A percentile compares a stretch with the other conserved stretches of the same genome.
Evolutionary conservation across 371 early-diverging fungal species (phyloP).

Genomic region (Mycotypha africana): DNA sequence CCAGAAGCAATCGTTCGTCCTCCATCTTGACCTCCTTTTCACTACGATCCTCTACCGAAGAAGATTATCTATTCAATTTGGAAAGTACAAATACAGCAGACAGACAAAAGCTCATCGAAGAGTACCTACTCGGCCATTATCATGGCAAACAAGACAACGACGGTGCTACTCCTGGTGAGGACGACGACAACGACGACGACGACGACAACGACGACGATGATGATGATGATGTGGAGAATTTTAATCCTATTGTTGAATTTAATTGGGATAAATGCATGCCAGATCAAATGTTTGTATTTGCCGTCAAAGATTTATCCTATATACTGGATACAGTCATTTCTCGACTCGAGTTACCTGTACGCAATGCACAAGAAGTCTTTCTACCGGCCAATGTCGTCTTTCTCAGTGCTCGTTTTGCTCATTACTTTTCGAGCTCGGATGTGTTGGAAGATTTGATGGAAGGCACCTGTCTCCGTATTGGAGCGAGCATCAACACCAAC

Average conservation of each 20-base stretch:
- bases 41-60: constrained; percentile 33
- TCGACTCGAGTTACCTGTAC: constrained; percentile 47
- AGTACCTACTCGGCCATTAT: constrained; percentile 1
- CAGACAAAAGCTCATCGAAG: constrained; percentile 34
- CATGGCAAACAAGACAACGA: no score
- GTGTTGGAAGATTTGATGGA: constrained; percentile 66
- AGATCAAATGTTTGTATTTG: constrained; percentile 90
- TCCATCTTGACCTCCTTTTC: no score
- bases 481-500: constrained; percentile 37
- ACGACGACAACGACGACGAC: background rate
- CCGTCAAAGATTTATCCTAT: constrained; percentile 29
- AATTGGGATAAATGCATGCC: constrained; percentile 73
- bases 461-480: constrained; percentile 57
- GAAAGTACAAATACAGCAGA: constrained; percentile 43
- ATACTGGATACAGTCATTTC: constrained; percentile 56
- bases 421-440: constrained; percentile 69
- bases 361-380: constrained; percentile 47
- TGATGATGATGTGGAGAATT: constrained; percentile 15
- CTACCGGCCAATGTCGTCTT: constrained; percentile 85
- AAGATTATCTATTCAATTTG: constrained; percentile 31
- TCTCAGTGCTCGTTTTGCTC: constrained; percentile 84
- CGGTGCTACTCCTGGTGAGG: no score
- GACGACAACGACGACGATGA: constrained; percentile 5
- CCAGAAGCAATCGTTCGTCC: constrained; percentile 46
- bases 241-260: constrained; percentile 22